Conservation (phyloP, 2,329 filamentous ascomycete species). For the Sclerotiophoma versabilis region DNA sequence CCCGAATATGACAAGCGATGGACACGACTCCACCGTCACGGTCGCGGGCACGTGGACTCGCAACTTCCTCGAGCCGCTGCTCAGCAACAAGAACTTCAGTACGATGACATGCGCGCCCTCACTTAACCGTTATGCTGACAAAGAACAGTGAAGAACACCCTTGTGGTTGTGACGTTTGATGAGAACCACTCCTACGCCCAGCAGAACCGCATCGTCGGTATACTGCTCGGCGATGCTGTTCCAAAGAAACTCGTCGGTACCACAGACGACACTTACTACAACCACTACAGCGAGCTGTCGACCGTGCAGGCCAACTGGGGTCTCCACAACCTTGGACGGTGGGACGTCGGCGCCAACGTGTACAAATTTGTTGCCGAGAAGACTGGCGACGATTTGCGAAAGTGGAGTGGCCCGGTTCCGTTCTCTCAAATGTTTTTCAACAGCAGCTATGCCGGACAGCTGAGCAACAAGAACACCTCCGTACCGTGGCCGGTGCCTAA, state of each 20-base stretch:
- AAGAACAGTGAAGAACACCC: slow-evolving; percentile 66
- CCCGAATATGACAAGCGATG: slow-evolving; percentile 78
- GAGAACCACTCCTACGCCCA: slow-evolving; percentile 74
- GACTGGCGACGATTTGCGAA: slow-evolving; percentile 35
- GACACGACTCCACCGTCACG: slow-evolving; percentile 74
- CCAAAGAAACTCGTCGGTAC: slow-evolving; percentile 70
- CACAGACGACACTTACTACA: slow-evolving; percentile 67
- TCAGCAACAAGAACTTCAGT: slow-evolving; percentile 72
- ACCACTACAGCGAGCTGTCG: slow-evolving; percentile 56
- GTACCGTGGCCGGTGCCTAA: slow-evolving; percentile 43
- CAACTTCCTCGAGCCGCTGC: slow-evolving; percentile 72
- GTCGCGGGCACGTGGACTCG: slow-evolving; percentile 73
- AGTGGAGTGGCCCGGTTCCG: slow-evolving; percentile 36
- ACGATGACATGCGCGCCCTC: background rate
- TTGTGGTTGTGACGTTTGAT: slow-evolving; percentile 80
- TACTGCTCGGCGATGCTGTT: slow-evolving; percentile 78
- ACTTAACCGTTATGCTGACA: background rate
- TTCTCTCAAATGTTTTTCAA: slow-evolving; percentile 45
- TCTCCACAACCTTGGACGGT: slow-evolving; percentile 55
- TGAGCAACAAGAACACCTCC: slow-evolving; percentile 38
- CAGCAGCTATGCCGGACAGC: slow-evolving; percentile 39
- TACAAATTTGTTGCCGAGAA: slow-evolving; percentile 45
- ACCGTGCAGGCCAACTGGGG: slow-evolving; percentile 57
- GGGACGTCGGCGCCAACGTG: slow-evolving; percentile 57
- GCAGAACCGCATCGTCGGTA: slow-evolving; percentile 72